Evolutionary conservation across 352 stramenopile genomes (phyloP), one percentile per base, ranked within the genome.

Genomic region (Phytophthora cryptogea): DNA sequence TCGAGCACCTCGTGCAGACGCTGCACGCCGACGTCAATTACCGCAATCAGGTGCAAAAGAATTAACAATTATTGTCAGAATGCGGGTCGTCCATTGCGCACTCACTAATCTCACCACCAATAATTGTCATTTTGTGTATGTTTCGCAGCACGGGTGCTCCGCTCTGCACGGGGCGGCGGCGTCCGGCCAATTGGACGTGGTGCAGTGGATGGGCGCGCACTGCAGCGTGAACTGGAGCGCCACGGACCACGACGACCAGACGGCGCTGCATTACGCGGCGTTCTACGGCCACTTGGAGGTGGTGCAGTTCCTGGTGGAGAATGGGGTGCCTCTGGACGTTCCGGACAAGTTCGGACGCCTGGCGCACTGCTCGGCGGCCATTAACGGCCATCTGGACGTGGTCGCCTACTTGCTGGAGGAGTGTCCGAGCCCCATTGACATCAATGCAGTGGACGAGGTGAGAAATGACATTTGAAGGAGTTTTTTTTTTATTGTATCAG

Each of bases 261-360:
- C 86, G 13, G 74, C 85, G 47, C 71, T 95, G 39, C 86, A 95
- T 56, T 95, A 95, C 53, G 86, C 84, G 1, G 86, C 86, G 13
- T 95, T 95, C 60, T 94, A 94, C 40, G 86, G 86, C 7, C 86
- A 95, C 42, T 53, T 95, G 47, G 86, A 95, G 62, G 86, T 95
- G 28, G 86, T 95, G 48, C 86, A 94, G 68, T 70, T 83, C 36
- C 66, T 95, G 7, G 86, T 95, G 20, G 84, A 94, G 56, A 78
- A 90, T 17, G 85, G 82, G 13, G 86, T 92, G 47, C 85, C 84
- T 11, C 52, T 95, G n/a, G 85, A 94, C 32, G 70, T 82, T 6
- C 80, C 82, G 1, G 86, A 95, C 63, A 95, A 94, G 78, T 92
- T 87, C 63, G 86, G 86, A 14, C 80, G 86, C 0, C 66, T 92